Conservation (phyloP, 2,329 filamentous ascomycete species). For the Penicillium sp. region DNA sequence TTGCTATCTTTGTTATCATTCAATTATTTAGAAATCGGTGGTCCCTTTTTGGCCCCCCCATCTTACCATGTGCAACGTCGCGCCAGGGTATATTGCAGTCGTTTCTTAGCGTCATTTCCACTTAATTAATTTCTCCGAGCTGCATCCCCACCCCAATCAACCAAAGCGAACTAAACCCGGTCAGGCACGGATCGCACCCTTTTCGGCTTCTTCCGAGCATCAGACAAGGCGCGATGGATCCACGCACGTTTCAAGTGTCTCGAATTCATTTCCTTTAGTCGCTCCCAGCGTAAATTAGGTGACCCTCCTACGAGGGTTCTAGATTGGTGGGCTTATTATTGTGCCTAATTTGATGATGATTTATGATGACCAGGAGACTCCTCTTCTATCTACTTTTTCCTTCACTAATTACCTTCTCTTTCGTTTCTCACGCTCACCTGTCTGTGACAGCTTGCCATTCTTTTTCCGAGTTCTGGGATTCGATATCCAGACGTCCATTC, state of each 20-base stretch:
- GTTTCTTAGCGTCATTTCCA: slow-evolving; percentile 21
- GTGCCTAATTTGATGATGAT: neutral
- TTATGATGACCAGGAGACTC: neutral
- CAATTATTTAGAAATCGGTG: neutral
- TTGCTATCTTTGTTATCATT: slow-evolving; percentile 4
- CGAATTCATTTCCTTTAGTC: slow-evolving; percentile 28
- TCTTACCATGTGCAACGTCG: neutral
- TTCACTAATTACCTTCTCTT: slow-evolving; percentile 3
- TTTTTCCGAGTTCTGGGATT: slow-evolving; percentile 29
- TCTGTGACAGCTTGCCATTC: slow-evolving; percentile 29
- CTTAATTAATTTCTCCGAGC: slow-evolving; percentile 12
- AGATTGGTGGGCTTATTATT: slow-evolving; percentile 10
- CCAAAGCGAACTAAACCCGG: slow-evolving; percentile 17
- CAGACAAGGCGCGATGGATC: slow-evolving; percentile 9
- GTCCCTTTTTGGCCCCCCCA: neutral
- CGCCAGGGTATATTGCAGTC: slow-evolving; percentile 5
- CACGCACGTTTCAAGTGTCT: slow-evolving; percentile 33
- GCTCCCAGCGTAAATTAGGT: slow-evolving; percentile 6
- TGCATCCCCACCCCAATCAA: slow-evolving; percentile 4
- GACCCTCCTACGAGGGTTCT: neutral
- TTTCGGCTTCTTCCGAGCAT: slow-evolving; percentile 22
- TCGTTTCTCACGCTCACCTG: slow-evolving; percentile 19
- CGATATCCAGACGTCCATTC: slow-evolving; percentile 36
- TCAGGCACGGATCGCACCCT: slow-evolving; percentile 8
- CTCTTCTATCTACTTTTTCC: slow-evolving; percentile 9